Evolutionary conservation across 352 stramenopile species (phyloP).

Genomic region (Pythium biforme): DNA sequence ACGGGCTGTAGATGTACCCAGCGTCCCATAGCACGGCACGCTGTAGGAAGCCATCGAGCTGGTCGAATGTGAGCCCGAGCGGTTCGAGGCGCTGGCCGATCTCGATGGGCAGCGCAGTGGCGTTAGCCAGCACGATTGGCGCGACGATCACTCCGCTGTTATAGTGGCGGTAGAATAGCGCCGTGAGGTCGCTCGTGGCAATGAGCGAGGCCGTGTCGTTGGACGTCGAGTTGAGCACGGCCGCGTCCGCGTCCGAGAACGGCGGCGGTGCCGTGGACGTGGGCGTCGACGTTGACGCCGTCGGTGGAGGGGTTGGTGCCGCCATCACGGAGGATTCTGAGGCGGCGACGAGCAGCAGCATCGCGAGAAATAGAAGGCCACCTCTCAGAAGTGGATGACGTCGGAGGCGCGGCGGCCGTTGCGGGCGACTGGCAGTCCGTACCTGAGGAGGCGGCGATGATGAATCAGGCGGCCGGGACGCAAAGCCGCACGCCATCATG

Average conservation of each 20-base stretch:
- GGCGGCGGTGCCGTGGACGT: not conserved
- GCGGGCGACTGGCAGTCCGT: not conserved
- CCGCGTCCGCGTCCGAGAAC: not conserved
- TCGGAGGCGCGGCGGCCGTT: not conserved
- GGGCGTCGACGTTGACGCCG: not conserved
- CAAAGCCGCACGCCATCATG: conserved; percentile 13
- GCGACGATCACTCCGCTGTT: conserved; percentile 30
- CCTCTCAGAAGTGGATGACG: not conserved
- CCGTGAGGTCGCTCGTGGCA: conserved; percentile 19
- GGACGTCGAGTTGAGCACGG: conserved; percentile 7
- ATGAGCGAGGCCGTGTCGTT: conserved; percentile 23
- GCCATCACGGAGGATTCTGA: conserved; percentile 1
- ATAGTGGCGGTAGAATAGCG: conserved; percentile 26
- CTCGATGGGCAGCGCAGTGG: conserved; percentile 2
- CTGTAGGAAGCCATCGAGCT: conserved; percentile 36
- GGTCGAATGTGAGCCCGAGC: conserved; percentile 21
- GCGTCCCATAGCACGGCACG: conserved; percentile 59
- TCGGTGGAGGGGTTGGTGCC: not conserved
- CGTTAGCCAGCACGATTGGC: conserved; percentile 15
- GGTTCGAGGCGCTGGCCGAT: conserved; percentile 13
- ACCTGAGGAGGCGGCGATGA: not conserved
- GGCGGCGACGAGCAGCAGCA: conserved; percentile 6
- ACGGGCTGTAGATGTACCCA: conserved; percentile 35
- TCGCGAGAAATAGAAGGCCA: conserved; percentile 4
- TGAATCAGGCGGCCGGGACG: not conserved